Percentiles rank a stretch among this genome's conserved stretches.
These are phyloP conservation scores for Maudiozyma saulgeensis DNA, from an alignment of 805 yeast genomes.

Conservation along the genomic window DNA sequence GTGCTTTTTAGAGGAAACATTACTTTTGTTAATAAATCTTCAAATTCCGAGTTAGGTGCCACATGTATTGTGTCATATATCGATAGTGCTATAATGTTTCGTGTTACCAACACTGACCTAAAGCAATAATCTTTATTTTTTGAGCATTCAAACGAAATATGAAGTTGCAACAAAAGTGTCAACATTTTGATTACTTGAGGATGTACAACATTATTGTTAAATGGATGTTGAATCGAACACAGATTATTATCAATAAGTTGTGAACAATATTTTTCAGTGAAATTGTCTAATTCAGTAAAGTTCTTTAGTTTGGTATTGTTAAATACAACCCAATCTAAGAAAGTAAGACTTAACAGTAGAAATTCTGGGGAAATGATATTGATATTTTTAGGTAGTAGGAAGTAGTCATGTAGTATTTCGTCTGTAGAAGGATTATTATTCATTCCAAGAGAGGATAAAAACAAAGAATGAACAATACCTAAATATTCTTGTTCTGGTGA, in stretches of 20 bases:
- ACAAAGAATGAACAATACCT: constrained; percentile 42
- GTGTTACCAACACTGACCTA: constrained; percentile 12
- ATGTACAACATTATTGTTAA: neutral
- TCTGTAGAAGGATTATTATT: neutral
- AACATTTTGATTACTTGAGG: neutral
- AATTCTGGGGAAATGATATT: constrained; percentile 29
- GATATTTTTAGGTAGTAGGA: neutral
- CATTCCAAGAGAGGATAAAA: constrained; percentile 20
- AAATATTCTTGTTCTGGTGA: constrained; percentile 22
- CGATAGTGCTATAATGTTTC: constrained; percentile 29
- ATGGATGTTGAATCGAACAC: neutral
- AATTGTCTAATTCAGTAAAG: neutral
- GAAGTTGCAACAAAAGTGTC: neutral
- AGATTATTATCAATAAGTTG: neutral
- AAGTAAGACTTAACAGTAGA: constrained; percentile 27
- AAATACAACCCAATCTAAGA: constrained; percentile 26
- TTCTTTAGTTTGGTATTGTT: neutral
- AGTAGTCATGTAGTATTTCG: neutral
- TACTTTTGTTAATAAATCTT: constrained; percentile 6
- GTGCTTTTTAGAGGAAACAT: neutral
- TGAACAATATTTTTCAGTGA: neutral
- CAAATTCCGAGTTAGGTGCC: constrained; percentile 13
- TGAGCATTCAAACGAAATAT: neutral
- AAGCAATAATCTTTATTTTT: neutral
- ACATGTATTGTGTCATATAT: constrained; percentile 28